Conservation (phyloP, 345 rosid genomes). For the Corymbia maculata region DNA sequence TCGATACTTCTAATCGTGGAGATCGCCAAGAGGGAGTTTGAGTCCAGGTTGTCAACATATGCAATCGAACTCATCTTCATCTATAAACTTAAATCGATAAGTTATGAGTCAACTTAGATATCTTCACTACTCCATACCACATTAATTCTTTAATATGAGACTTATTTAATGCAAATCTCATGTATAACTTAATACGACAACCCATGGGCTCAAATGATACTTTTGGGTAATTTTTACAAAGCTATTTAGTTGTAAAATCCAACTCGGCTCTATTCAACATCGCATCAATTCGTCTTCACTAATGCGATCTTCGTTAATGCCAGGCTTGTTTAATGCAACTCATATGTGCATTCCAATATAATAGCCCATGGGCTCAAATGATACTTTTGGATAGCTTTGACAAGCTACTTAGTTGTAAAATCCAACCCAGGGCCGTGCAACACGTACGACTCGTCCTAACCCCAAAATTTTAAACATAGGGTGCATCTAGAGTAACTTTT, state of each 20-base stretch:
- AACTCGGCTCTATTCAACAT: fast-evolving
- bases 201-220: background rate
- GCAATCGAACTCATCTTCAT: too few relatives aligned
- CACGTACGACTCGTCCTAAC: background rate
- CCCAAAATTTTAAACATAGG: background rate
- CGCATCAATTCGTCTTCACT: background rate
- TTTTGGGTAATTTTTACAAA: background rate
- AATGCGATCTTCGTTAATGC: too few relatives aligned
- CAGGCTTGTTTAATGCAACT: too few relatives aligned
- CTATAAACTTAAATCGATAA: fast-evolving
- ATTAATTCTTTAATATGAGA: background rate
- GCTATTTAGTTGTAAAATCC: background rate
- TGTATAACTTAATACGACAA: background rate
- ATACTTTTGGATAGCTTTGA: background rate
- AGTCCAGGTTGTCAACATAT: fast-evolving
- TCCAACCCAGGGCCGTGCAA: background rate
- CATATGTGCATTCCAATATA: background rate
- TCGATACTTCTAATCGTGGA: fast-evolving
- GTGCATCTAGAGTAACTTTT: background rate
- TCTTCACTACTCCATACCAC: background rate
- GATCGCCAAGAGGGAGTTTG: fast-evolving
- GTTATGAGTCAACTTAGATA: background rate
- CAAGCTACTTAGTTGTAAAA: background rate
- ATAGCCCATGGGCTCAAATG: background rate
- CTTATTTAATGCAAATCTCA: too few relatives aligned